Percentiles rank a stretch among this genome's conserved stretches.
phyloP scores from a whole-genome alignment of 352 stramenopile species.

The Phytophthora aleatoria region DNA sequence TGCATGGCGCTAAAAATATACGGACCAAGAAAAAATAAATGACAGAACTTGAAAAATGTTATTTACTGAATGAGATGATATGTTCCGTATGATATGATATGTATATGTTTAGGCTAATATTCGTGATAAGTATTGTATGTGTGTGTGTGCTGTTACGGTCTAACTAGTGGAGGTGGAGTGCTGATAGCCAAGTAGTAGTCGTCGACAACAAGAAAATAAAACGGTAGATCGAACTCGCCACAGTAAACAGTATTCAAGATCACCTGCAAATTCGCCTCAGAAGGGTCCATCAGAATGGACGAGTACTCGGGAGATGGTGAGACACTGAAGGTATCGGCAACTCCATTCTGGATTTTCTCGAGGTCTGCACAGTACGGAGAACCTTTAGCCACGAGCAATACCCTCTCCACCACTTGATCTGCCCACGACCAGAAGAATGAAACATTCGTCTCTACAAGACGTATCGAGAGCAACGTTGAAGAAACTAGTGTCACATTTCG shows the following conservation, averaged over 20 bases:
- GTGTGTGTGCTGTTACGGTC: not conserved
- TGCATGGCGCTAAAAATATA: no score
- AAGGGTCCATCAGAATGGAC: conserved; percentile 14
- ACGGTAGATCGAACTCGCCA: not conserved
- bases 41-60: no score
- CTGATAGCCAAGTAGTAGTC: conserved; percentile 17
- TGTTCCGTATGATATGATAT: no score
- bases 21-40: no score
- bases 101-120: no score
- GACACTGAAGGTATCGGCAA: conserved; percentile 3
- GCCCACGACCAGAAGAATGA: conserved; percentile 20
- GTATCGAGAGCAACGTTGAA: not conserved
- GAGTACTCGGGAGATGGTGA: conserved; percentile 8
- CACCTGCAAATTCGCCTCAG: conserved; percentile 1
- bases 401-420: not conserved
- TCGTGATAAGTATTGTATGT: no score
- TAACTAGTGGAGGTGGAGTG: not conserved
- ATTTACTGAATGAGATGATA: no score
- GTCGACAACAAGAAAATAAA: conserved; percentile 9
- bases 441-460: conserved; percentile 1
- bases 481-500: conserved; percentile 12
- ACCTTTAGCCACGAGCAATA: not conserved
- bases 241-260: conserved; percentile 7
- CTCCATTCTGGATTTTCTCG: conserved; percentile 9
- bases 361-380: conserved; percentile 22